phyloP scores from a whole-genome alignment of 2,329 filamentous ascomycete species.

The Didymella keratinophila region DNA sequence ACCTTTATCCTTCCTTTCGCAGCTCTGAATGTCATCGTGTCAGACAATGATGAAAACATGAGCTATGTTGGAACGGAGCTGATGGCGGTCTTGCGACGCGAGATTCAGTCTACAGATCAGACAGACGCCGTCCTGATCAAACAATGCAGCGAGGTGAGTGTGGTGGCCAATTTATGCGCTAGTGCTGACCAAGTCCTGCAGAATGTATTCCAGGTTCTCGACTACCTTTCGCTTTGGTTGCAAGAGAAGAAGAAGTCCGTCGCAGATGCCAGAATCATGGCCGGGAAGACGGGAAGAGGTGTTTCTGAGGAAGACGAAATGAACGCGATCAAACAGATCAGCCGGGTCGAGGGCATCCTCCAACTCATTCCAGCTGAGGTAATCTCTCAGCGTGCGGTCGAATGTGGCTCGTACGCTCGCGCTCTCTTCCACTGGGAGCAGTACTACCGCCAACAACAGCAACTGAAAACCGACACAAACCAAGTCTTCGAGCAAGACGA shows the following conservation, averaged over 20 bases:
- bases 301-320: constrained; percentile 60
- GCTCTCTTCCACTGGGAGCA: constrained; percentile 96
- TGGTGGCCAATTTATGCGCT: no score
- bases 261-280: constrained; percentile 50
- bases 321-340: constrained; percentile 62
- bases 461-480: constrained; percentile 53
- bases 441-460: constrained; percentile 70
- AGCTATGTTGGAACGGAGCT: constrained; percentile 76
- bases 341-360: constrained; percentile 76
- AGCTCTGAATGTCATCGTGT: constrained; percentile 81
- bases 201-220: constrained; percentile 88
- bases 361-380: constrained; percentile 72
- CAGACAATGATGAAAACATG: constrained; percentile 70
- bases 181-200: constrained; percentile 51
- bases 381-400: constrained; percentile 84
- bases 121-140: constrained; percentile 77
- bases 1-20: constrained; percentile 90
- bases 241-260: constrained; percentile 73
- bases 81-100: constrained; percentile 73
- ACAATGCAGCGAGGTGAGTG: constrained; percentile 81
- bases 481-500: constrained; percentile 63
- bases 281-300: constrained; percentile 55
- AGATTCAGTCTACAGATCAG: constrained; percentile 61
- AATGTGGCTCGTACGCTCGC: constrained; percentile 90
- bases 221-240: constrained; percentile 90